A percentile compares a stretch with the other conserved stretches of the same genome.
Evolutionary conservation across 192 early-diverging fungal genomes (phyloP).

Genomic region (Backusella westeae): DNA sequence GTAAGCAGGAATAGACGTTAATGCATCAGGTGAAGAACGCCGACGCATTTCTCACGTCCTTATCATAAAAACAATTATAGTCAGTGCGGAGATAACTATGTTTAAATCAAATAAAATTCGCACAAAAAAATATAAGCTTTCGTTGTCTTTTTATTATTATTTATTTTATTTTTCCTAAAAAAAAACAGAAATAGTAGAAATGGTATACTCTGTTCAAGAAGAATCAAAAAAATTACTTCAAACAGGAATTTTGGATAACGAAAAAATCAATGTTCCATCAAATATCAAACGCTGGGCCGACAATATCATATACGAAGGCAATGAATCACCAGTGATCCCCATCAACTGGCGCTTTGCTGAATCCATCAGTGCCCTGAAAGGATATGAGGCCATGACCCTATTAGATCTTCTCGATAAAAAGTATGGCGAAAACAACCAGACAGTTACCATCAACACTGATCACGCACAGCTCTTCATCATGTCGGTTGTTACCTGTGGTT

Average conservation of each 20-base stretch:
- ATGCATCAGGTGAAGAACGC: too few species aligned
- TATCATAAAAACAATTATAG: too few species aligned
- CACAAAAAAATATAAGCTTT: too few species aligned
- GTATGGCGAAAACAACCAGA: not conserved
- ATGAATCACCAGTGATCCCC: not conserved
- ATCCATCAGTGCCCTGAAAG: conserved; percentile 9
- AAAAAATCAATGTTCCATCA: not conserved
- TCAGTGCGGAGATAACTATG: too few species aligned
- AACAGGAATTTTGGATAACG: not conserved
- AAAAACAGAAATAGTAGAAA: too few species aligned
- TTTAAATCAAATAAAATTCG: too few species aligned
- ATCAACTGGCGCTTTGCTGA: conserved; percentile 14
- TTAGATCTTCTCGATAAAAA: not conserved
- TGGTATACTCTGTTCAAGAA: too few species aligned
- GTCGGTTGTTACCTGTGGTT: not conserved
- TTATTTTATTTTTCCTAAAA: too few species aligned
- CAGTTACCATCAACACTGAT: not conserved
- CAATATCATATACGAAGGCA: not conserved
- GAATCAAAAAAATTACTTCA: not conserved
- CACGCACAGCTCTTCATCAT: not conserved
- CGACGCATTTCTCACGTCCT: too few species aligned
- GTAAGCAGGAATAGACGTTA: too few species aligned
- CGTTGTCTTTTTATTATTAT: too few species aligned
- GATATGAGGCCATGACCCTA: not conserved
- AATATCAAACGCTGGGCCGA: conserved; percentile 3